Evolutionary conservation across 306 rosid species (phyloP), one percentile per base, ranked within the genome.

Genomic region (Hylodesmum podocarpum): DNA sequence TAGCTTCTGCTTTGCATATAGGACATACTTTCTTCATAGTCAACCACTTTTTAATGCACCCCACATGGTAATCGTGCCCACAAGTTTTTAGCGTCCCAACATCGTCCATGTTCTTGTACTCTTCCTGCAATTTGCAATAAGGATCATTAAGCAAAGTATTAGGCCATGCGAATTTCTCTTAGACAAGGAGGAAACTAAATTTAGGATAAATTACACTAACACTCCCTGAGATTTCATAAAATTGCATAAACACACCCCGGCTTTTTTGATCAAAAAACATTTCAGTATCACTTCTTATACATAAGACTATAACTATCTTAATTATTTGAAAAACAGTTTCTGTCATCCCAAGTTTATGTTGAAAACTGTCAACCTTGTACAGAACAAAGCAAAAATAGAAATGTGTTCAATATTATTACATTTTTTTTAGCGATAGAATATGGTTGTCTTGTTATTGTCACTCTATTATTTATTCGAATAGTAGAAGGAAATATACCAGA

Each of bases 11-110:
- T 82, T 88, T 91, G 90, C 91, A 91, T 62, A 91, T 84, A 0
- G 96, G 96, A 41, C 96, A 91, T 29, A 73, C 8, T 59, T 87
- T 91, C 72, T 88, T 91, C 91, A 91, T 80, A 8, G 87, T 82
- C 39, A 91, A 67, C 96, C 96, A 91, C 74, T 91, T 88, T 24
- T 71, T 91, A 77, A 91, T 78, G 89, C 96, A 91, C 73, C 78
- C 65, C 72, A 85, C 91, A 63, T 91, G 96, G 64, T 87, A 91
- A 76, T 88, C 93, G 54, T 90, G 96, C 1, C 96, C 81, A 28
- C 96, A 90, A 31, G 73, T 44, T 80, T 82, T 86, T 69, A 90
- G 65, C 12, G 88, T 72, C 54, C 91, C 96, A 21, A 90, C 89
- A 83, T 85, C 93, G 18, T 88, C 96, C 91, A 81, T 79, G 78